Base-by-base conservation (phyloP, 2,329 filamentous ascomycete species). In the Reticulascus tulasneorum region DNA sequence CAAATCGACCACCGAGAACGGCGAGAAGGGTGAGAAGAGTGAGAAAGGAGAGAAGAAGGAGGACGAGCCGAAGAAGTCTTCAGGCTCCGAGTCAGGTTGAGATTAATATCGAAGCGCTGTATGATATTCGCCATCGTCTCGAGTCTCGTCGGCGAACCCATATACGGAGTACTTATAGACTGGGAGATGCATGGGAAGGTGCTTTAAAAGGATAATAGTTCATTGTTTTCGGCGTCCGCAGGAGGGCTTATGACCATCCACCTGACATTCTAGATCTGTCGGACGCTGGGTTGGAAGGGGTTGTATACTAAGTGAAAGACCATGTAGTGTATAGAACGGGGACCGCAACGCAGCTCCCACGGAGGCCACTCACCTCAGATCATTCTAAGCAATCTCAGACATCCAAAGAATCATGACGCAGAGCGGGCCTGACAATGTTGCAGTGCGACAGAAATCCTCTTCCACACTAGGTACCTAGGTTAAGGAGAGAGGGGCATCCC, bases 311-410 rank as follows among this genome's bases (percentile, higher is more conserved):
- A 27, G 20, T 23, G 21, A 26, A 16, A 35, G 28, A 31, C 23
- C 35, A 33, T 44, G 30, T 40, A 37, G 25, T 34, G 40, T 46
- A 46, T 33, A 46, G 29, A 8, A 30, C 12, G 28, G 28, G 6
- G 28, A n/a, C 16, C 16, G 28, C 8, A 44, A 54, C 44, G 47
- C 48, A 44, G 45, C 47, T 50, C 44, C 46, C 45, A 47, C 44
- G 46, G 49, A 54, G 50, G 53, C 53, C 53, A 61, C 58, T 62
- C 57, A 58, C 52, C 59, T 58, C 54, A 56, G 23, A 35, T 22
- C 28, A 16, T 35, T 35, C 7, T n/a, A n/a, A n/a, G n/a, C n/a
- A n/a, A n/a, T n/a, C n/a, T n/a, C n/a, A n/a, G n/a, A n/a, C n/a
- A n/a, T n/a, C n/a, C n/a, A n/a, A n/a, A n/a, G n/a, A n/a, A n/a